Conservation (phyloP, 805 yeast species). For the Candida vaughaniae region DNA sequence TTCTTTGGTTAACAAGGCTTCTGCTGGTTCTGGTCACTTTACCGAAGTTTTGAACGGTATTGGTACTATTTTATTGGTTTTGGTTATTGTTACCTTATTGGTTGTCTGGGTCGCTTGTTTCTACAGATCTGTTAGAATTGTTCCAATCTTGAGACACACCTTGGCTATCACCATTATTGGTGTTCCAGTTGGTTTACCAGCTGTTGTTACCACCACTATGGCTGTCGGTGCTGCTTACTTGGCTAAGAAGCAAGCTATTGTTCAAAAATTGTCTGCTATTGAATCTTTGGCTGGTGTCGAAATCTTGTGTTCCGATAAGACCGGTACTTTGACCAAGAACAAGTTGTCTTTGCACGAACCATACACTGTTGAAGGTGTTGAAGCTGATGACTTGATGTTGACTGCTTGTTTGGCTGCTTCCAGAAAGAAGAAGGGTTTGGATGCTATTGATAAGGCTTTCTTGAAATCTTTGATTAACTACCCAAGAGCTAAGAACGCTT, state of each 20-base stretch:
- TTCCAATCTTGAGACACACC: constrained; percentile 85
- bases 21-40: constrained; percentile 92
- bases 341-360: constrained; percentile 95
- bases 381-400: constrained; percentile 92
- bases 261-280: constrained; percentile 93
- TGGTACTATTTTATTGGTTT: constrained; percentile 86
- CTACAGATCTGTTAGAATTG: constrained; percentile 89
- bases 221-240: constrained; percentile 99
- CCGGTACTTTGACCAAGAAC: constrained; percentile 98
- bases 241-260: constrained; percentile 96
- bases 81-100: constrained; percentile 83
- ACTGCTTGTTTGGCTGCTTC: constrained; percentile 98
- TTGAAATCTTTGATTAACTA: constrained; percentile 81
- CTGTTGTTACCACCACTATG: constrained; percentile 98
- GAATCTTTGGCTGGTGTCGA: constrained; percentile 98
- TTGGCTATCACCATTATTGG: constrained; percentile 95
- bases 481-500: constrained; percentile 91
- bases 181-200: constrained; percentile 98
- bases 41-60: constrained; percentile 97
- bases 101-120: constrained; percentile 91
- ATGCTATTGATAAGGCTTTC: constrained; percentile 97
- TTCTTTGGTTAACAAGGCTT: constrained; percentile 90
- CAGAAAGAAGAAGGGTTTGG: constrained; percentile 97
- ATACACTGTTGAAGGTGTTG: constrained; percentile 96
- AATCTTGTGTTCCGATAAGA: constrained; percentile 95